Percentiles rank a stretch among this genome's conserved stretches.
Conservation (phyloP, 257 asterid genomes). For the Solanum etuberosum region DNA sequence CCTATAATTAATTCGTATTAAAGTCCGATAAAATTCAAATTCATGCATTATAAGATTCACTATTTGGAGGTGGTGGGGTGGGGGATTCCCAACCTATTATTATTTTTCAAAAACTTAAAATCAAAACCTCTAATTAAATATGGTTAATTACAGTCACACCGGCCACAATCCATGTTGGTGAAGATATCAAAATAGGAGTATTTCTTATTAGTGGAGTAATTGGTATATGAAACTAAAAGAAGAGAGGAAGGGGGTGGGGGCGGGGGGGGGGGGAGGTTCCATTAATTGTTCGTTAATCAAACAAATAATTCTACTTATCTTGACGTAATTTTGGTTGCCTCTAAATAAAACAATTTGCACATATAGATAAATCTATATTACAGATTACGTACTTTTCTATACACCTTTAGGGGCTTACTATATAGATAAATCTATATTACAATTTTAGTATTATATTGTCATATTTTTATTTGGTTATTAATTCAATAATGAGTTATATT, state of each 20-base stretch:
- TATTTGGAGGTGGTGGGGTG: not conserved
- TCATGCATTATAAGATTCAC: not conserved
- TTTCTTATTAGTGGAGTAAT: not conserved
- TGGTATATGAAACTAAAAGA: not conserved
- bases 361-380: no score
- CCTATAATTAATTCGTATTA: not conserved
- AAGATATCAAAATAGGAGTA: not conserved
- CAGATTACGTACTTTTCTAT: no score
- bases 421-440: no score
- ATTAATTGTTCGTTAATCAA: not conserved
- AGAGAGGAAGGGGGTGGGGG: not conserved
- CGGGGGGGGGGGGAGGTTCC: not conserved
- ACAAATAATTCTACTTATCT: not conserved
- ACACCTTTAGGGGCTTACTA: no score
- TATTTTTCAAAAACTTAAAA: not conserved
- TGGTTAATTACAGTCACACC: not conserved
- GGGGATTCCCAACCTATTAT: not conserved
- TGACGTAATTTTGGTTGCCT: not conserved
- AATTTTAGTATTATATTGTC: not conserved
- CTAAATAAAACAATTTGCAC: not conserved
- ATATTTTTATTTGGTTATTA: not conserved
- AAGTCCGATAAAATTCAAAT: not conserved
- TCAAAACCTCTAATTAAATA: not conserved
- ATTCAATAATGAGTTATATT: no score
- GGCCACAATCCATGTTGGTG: not conserved